Evolutionary conservation across 495 filamentous ascomycete genomes (phyloP), one percentile per base, ranked within the genome.

Genomic region (Xylaria curta): DNA sequence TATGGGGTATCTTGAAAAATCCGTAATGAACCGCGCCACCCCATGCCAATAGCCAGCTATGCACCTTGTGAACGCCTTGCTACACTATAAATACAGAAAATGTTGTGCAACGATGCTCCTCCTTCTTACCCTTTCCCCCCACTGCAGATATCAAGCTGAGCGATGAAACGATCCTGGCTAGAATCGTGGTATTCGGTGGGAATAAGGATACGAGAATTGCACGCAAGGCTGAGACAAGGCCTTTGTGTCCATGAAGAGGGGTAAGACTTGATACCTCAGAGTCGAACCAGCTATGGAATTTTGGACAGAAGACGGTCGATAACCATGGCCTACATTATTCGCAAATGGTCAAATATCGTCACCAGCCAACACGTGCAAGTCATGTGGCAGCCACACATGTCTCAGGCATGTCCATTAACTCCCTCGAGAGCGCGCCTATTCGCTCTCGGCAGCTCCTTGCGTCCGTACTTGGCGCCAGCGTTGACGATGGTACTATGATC

Each of bases 401-500:
- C 44, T 71, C 10, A 47, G 33, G 26, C 1, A 38, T 66, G 40
- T 66, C 72, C 68, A 12, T 59, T 71, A 26, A 59, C 54, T 4
- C 46, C 19, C 4, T 76, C 70, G 4, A 46, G 61, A 0, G 71
- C 38, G 15, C 74, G 74, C 36, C 75, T 68, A 12, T 53, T 71
- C 6, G 19, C 77, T 59, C 81, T 76, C 3, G 78, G 77, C 33
- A 84, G 51, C 36, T 82, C 83, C 49, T 76, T 77, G 8, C 84
- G 75, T 24, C 78, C 76, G 38, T 78, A 79, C 7, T 62, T 67
- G 58, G 73, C 75, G n/a, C 82, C 81, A 17, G 79, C 76, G 54
- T 85, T 82, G 47, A 86, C 85, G 73, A 86, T 81, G 68, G 83
- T 82, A 71, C 83, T 85, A 61, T 86, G 81, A 26, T 86, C 84